Evolutionary conservation across 805 yeast species (phyloP).

Genomic region (Myxozyma geophila): DNA sequence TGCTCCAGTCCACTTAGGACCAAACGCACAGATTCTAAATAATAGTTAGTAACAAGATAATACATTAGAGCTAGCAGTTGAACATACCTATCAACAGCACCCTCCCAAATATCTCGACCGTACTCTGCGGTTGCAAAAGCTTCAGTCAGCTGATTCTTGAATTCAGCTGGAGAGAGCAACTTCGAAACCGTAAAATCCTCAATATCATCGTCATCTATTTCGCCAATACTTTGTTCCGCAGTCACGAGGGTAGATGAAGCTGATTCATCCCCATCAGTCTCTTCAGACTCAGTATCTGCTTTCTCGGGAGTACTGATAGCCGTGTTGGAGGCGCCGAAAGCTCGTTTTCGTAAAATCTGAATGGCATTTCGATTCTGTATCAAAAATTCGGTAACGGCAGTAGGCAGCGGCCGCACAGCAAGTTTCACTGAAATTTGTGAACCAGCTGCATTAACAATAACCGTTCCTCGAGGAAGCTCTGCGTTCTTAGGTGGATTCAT

Average conservation of each 20-base stretch:
- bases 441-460: constrained; percentile 48
- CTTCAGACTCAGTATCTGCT: neutral
- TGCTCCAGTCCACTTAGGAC: constrained; percentile 76
- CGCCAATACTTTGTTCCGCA: constrained; percentile 38
- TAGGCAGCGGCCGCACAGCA: constrained; percentile 60
- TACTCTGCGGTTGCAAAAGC: constrained; percentile 43
- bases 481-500: constrained; percentile 56
- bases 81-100: constrained; percentile 23
- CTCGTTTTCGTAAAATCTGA: constrained; percentile 15
- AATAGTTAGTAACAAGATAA: constrained; percentile 21
- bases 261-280: constrained; percentile 3
- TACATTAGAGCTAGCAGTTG: neutral
- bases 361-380: constrained; percentile 35
- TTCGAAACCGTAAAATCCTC: constrained; percentile 37
- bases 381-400: constrained; percentile 55
- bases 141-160: constrained; percentile 46
- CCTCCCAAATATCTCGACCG: constrained; percentile 41
- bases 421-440: constrained; percentile 55
- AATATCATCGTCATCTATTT: constrained; percentile 38
- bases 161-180: constrained; percentile 41
- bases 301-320: neutral
- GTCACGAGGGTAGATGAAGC: constrained; percentile 17
- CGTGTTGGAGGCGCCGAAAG: constrained; percentile 8
- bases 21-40: constrained; percentile 64
- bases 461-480: constrained; percentile 55